These are phyloP conservation scores for Pleurotus ostreatus DNA, from an alignment of 768 basidiomycete genomes.

Conservation along the genomic window DNA sequence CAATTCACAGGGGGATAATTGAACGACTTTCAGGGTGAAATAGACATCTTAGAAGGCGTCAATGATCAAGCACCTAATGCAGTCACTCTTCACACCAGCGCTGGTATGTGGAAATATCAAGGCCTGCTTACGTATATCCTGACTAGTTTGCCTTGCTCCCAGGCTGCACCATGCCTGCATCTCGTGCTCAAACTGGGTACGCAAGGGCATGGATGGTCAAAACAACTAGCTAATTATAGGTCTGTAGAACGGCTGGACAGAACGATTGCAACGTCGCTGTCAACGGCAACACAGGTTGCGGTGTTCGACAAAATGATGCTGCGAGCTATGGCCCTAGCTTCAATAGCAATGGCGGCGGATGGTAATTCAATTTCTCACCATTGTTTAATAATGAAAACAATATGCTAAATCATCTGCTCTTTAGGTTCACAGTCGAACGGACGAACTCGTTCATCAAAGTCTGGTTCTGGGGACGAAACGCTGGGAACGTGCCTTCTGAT, in stretches of 20 bases:
- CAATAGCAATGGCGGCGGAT: slow-evolving; percentile 59
- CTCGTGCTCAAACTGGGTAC: slow-evolving; percentile 45
- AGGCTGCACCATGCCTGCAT: slow-evolving; percentile 53
- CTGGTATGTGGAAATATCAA: slow-evolving; percentile 26
- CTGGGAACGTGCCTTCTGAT: slow-evolving; percentile 41
- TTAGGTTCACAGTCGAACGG: slow-evolving; percentile 63
- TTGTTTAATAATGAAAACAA: neutral
- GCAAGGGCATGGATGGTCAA: no score
- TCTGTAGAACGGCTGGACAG: slow-evolving; percentile 27
- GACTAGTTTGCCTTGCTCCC: neutral
- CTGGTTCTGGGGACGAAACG: slow-evolving; percentile 70
- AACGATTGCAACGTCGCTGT: slow-evolving; percentile 48
- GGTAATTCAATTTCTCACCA: slow-evolving; percentile 29
- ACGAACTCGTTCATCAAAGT: slow-evolving; percentile 52
- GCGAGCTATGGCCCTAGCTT: slow-evolving; percentile 55
- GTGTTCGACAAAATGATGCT: slow-evolving; percentile 36
- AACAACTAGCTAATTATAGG: no score
- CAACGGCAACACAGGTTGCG: slow-evolving; percentile 53
- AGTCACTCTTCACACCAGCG: slow-evolving; percentile 52
- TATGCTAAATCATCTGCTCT: neutral
- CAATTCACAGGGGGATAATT: no score
- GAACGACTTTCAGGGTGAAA: slow-evolving; percentile 37
- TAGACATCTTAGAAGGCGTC: slow-evolving; percentile 56
- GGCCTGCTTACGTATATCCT: neutral
- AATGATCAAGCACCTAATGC: slow-evolving; percentile 51